Base-by-base conservation (phyloP, 1,284 basidiomycete genomes). In the Pseudozyma sp. region DNA sequence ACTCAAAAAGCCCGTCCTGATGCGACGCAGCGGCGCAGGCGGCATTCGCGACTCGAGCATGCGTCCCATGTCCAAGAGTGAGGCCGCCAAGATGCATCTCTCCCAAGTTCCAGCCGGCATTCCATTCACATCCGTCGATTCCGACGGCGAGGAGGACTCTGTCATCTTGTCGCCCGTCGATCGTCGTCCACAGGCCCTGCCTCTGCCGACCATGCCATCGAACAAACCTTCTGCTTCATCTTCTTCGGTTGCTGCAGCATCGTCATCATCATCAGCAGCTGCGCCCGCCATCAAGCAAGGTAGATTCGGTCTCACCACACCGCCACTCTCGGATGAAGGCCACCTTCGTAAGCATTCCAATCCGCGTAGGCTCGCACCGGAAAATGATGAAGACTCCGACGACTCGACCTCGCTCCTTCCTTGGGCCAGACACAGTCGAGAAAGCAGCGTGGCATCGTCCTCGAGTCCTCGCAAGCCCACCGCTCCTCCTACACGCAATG, bases 1-100 rank as follows among this genome's bases (percentile, higher is more conserved):
- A 70, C 88, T 94, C 75, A 94, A 94, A 86, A 90, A 90, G 67
- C 91, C 92, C 0, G 87, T 94, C 70, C 49, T 81, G 46, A 80
- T 81, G 78, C 67, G 80, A n/a, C 67, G 80, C 17, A 81, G 80
- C 61, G 77, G 64, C n/a, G 75, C 67, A 5, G 78, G 75, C 24
- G 59, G 47, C 49, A 72, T 79, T 17, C 75, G 71, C 16, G 77
- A 80, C 30, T 75, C 79, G 31, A 76, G 65, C 51, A 72, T 70
- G 61, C 71, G 68, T 40, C 79, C 78, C 73, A 75, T 82, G 80
- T 57, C 68, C 63, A 68, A 75, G 50, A 55, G 75, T 70, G 70
- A 71, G 46, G 52, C 73, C 40, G 62, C 82, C 62, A 78, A 58
- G 67, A 56, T 74, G 75, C 62, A 73, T 54, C 60, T 64, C 58